A percentile compares a stretch with the other conserved stretches of the same genome.
phyloP scores from a whole-genome alignment of 2,329 filamentous ascomycete genomes.

The Aspergillaceae sp. region DNA sequence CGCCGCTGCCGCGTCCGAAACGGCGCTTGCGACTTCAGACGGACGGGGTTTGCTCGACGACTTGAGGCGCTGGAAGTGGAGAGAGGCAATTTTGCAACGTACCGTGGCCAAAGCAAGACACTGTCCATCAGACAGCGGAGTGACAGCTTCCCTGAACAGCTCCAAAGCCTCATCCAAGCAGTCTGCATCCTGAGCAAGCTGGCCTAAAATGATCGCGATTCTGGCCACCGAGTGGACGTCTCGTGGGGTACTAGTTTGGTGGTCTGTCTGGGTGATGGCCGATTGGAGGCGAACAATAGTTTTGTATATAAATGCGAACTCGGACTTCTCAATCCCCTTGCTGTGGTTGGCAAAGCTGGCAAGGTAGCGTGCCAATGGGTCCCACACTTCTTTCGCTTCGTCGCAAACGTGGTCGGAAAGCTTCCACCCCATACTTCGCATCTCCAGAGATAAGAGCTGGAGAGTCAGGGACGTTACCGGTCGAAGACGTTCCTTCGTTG shows the following conservation, averaged over 20 bases:
- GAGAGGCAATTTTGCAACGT: conserved; percentile 31
- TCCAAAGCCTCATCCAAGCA: conserved; percentile 32
- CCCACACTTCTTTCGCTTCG: conserved; percentile 34
- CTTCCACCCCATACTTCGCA: conserved; percentile 35
- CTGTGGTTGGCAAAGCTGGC: conserved; percentile 27
- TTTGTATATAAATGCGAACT: conserved; percentile 30
- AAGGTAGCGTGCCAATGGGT: conserved; percentile 35
- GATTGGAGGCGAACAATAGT: conserved; percentile 29
- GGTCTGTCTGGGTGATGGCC: conserved; percentile 19
- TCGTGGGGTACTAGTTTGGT: conserved; percentile 11
- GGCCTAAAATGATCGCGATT: conserved; percentile 28
- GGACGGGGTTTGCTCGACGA: conserved; percentile 13
- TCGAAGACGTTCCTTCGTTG: conserved; percentile 17
- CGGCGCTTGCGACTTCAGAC: conserved; percentile 14
- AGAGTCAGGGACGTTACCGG: conserved; percentile 26
- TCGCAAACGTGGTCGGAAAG: conserved; percentile 35
- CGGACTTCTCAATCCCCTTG: conserved; percentile 25
- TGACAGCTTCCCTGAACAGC: conserved; percentile 25
- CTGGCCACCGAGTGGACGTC: conserved; percentile 22
- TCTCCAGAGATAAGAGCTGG: conserved; percentile 36
- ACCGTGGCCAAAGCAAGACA: conserved; percentile 29
- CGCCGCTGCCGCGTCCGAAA: conserved; percentile 26
- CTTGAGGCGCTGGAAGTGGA: conserved; percentile 27
- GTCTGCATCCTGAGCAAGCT: conserved; percentile 33
- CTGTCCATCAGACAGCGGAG: conserved; percentile 22